A percentile compares a stretch with the other conserved stretches of the same genome.
phyloP scores from a whole-genome alignment of 768 basidiomycete genomes.

The Lactarius akahatsu region DNA sequence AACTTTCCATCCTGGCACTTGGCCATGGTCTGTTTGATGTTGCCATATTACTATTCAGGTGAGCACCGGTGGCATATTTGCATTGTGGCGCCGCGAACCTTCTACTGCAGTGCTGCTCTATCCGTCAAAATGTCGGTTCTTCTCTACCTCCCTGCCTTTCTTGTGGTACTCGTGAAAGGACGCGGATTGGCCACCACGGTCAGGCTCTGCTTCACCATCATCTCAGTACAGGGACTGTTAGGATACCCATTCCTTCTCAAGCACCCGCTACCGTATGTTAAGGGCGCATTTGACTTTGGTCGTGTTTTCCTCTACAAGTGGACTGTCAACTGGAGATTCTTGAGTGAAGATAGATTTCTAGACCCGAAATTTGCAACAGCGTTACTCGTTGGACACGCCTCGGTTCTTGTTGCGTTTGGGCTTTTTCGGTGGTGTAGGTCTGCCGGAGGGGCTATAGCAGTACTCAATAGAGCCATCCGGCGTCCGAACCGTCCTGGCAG shows the following conservation, averaged over 20 bases:
- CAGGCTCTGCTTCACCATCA: conserved; percentile 48
- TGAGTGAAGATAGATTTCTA: conserved; percentile 75
- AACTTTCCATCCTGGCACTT: conserved; percentile 66
- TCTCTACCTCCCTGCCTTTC: conserved; percentile 84
- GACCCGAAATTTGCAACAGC: conserved; percentile 56
- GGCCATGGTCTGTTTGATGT: conserved; percentile 57
- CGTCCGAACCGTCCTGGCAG: conserved; percentile 52
- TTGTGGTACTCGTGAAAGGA: conserved; percentile 78
- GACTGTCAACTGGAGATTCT: conserved; percentile 97
- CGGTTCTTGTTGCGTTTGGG: conserved; percentile 62
- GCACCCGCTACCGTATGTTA: conserved; percentile 63
- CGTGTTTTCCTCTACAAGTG: conserved; percentile 91
- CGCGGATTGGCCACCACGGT: conserved; percentile 55
- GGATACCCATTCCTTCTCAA: conserved; percentile 68
- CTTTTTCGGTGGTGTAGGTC: conserved; percentile 70
- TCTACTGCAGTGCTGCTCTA: conserved; percentile 59
- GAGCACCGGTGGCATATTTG: conserved; percentile 30
- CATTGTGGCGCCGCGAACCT: conserved; percentile 20
- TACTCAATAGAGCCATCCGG: conserved; percentile 55
- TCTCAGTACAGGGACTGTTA: conserved; percentile 55
- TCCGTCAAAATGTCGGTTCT: conserved; percentile 95
- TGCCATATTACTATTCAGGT: conserved; percentile 76
- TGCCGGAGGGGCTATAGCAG: conserved; percentile 62
- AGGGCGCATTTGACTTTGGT: conserved; percentile 80
- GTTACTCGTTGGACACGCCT: conserved; percentile 67